These are phyloP conservation scores for Leptodontidium sp. DNA, from an alignment of 2,329 filamentous ascomycete species.

Conservation along the genomic window DNA sequence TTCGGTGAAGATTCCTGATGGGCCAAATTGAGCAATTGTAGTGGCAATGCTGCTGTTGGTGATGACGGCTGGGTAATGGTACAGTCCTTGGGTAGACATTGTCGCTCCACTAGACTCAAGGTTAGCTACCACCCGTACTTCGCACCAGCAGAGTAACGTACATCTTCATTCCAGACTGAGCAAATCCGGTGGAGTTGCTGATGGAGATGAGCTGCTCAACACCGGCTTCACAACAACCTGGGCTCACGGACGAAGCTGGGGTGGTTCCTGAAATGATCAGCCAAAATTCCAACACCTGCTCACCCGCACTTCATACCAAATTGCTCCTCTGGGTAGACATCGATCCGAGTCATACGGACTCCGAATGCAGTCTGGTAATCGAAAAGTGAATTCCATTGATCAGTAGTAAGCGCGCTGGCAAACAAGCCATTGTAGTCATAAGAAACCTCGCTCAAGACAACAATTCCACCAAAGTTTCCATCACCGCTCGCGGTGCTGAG, in stretches of 20 bases:
- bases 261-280: conserved; percentile 10
- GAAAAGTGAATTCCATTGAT: conserved; percentile 64
- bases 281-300: background rate
- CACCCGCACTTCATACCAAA: background rate
- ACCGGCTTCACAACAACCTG: conserved; percentile 55
- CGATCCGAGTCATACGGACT: conserved; percentile 67
- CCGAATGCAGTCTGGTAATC: conserved; percentile 65
- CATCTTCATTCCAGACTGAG: conserved; percentile 58
- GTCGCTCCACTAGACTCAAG: conserved; percentile 48
- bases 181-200: conserved; percentile 58
- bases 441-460: conserved; percentile 47
- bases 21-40: conserved; percentile 60
- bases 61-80: conserved; percentile 66
- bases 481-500: conserved; percentile 55
- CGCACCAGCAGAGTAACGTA: conserved; percentile 18
- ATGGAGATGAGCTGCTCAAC: conserved; percentile 61
- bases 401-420: conserved; percentile 57
- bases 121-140: conserved; percentile 23
- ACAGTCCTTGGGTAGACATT: conserved; percentile 61
- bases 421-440: conserved; percentile 49
- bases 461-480: conserved; percentile 65
- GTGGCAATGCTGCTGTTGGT: conserved; percentile 61
- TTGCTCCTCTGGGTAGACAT: conserved; percentile 50
- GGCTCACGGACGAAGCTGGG: background rate
- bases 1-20: conserved; percentile 49